phyloP scores from a whole-genome alignment of 176 grass and related monocot species.

The Carex parvula region DNA sequence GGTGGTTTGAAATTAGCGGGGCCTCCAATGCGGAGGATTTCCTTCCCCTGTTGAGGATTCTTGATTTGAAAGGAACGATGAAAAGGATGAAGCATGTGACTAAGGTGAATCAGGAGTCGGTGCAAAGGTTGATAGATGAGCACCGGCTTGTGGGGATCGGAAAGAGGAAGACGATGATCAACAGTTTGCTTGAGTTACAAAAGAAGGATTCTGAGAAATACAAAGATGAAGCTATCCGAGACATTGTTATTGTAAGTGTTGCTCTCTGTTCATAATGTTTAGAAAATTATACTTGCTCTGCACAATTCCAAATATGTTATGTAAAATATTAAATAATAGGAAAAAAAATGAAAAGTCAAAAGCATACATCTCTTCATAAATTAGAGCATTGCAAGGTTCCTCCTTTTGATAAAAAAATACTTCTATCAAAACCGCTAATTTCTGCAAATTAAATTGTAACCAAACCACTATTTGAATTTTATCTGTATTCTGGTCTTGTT shows the following conservation, averaged over 20 bases:
- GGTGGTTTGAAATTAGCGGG: neutral
- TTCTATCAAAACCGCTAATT: neutral
- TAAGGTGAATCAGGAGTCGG: neutral
- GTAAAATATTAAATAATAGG: too few species aligned
- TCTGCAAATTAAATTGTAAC: neutral
- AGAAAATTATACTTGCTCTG: neutral
- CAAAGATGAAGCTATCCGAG: neutral
- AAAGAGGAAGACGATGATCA: conserved; percentile 17
- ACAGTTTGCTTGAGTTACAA: conserved; percentile 21
- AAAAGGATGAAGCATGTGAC: neutral
- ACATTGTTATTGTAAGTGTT: conserved; percentile 10
- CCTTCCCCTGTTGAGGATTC: conserved; percentile 19
- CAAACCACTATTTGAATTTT: too few species aligned
- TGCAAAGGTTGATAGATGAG: conserved; percentile 20
- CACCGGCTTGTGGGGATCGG: neutral
- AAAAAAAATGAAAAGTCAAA: too few species aligned
- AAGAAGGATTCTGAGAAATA: conserved; percentile 29
- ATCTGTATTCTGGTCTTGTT: neutral
- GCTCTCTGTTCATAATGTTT: neutral
- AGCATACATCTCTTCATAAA: too few species aligned
- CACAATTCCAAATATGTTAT: neutral
- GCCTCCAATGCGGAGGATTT: neutral
- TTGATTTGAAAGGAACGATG: conserved; percentile 18
- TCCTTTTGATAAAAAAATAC: too few species aligned
- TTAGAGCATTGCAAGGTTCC: too few species aligned